Conservation (phyloP, 1,284 basidiomycete species). For the Phlebopus sp. region DNA sequence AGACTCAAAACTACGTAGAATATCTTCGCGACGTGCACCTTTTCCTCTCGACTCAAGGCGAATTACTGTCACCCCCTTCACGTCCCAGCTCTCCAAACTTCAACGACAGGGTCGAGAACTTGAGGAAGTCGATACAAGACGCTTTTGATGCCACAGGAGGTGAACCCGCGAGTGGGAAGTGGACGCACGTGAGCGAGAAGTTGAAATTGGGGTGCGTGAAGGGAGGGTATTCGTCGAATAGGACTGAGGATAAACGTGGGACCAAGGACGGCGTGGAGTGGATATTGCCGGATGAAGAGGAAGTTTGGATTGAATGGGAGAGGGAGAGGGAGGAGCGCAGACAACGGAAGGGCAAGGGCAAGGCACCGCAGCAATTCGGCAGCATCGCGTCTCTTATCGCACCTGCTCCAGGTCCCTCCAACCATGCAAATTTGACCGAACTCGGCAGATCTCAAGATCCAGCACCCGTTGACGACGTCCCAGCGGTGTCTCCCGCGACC, state of each 20-base stretch:
- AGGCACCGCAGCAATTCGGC: constrained; percentile 13
- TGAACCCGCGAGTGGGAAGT: constrained; percentile 20
- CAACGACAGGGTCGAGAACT: constrained; percentile 21
- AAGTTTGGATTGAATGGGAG: constrained; percentile 35
- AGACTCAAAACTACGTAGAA: constrained; percentile 24
- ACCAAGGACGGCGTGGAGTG: constrained; percentile 21
- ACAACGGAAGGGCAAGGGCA: constrained; percentile 19
- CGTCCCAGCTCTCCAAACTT: constrained; percentile 24
- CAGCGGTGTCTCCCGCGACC: constrained; percentile 17
- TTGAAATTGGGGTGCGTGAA: constrained; percentile 33
- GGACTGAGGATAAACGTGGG: background rate
- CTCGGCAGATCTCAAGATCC: background rate
- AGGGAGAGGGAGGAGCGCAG: constrained; percentile 21
- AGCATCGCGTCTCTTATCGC: background rate
- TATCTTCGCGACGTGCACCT: constrained; percentile 30
- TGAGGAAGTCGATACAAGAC: constrained; percentile 21
- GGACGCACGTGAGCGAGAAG: constrained; percentile 25
- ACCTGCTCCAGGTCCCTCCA: constrained; percentile 9
- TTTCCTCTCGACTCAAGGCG: constrained; percentile 31
- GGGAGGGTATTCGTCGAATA: constrained; percentile 20
- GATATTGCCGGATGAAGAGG: constrained; percentile 34
- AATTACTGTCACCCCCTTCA: constrained; percentile 31
- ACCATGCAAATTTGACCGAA: constrained; percentile 2
- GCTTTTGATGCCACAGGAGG: constrained; percentile 13
- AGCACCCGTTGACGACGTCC: constrained; percentile 1